Evolutionary conservation across 164 flowering plant genomes (phyloP), one percentile per base, ranked within the genome.

Genomic region (Taxillus chinensis): DNA sequence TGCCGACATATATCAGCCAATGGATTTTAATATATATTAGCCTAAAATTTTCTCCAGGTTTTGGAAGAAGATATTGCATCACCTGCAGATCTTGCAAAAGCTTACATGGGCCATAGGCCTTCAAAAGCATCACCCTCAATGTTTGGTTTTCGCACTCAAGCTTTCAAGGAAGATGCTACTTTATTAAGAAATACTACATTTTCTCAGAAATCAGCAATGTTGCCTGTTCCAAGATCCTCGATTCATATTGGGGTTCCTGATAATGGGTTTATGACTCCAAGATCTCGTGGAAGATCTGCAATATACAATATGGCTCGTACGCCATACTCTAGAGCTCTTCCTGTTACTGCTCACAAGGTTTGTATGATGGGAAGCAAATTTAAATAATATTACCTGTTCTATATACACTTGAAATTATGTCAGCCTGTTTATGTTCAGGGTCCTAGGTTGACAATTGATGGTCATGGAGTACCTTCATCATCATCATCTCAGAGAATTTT

Each of bases 41-140:
- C 17, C 2, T 41, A 45, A 16, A 46, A 45, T 39, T 61, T 13
- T 69, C 51, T 68, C 53, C 74, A 90, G 98, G 82, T 75, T 54
- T 66, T 67, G 68, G 85, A 78, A 58, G 89, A 82, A 54, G 83
- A 79, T 57, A 64, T 75, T 78, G 85, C 83, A 62, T 82, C 95
- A 51, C 93, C 96, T 10, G 74, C 88, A 45, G 91, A 89, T 64
- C 83, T 93, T 69, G 99, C 99, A 67, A 90, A 89, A 79, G 90
- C 92, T 38, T 90, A 84, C 78, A 93, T 93, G 99, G 87, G 86
- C 11, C 68, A 74, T 62, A 80, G 83, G 77, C 70, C 87, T 62
- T 77, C 89, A 52, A 82, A 79, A 68, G 70, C 74, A 45, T 80
- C 90, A 11, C 85, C 91, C 9, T 77, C 86, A 38, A 66, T 58